These are phyloP conservation scores for Metarhizium rileyi DNA, from an alignment of 2,329 filamentous ascomycete genomes.

Conservation along the genomic window DNA sequence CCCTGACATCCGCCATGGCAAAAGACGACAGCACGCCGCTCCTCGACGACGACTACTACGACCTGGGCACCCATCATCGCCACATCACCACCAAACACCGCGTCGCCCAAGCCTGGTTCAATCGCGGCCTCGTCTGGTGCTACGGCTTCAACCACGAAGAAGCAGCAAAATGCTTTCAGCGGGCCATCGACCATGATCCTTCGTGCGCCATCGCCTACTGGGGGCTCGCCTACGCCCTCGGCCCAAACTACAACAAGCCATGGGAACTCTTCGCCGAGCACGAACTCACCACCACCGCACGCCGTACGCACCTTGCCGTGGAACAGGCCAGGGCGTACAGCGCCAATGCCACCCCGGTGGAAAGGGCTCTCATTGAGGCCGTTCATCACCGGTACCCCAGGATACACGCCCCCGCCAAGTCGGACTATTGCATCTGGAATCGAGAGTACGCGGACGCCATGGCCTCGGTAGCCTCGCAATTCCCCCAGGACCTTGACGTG, in stretches of 20 bases:
- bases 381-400: slow-evolving; percentile 51
- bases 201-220: slow-evolving; percentile 56
- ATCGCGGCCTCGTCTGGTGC: slow-evolving; percentile 62
- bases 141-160: slow-evolving; percentile 74
- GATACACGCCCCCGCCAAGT: slow-evolving; percentile 29
- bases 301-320: slow-evolving; percentile 21
- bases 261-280: slow-evolving; percentile 60
- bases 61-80: slow-evolving; percentile 52
- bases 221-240: slow-evolving; percentile 61
- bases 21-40: not conserved
- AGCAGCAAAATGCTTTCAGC: slow-evolving; percentile 52
- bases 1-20: not conserved
- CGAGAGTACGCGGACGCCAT: slow-evolving; percentile 28
- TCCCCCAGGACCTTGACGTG: slow-evolving; percentile 31
- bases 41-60: slow-evolving; percentile 33
- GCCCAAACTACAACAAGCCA: slow-evolving; percentile 69
- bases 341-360: slow-evolving; percentile 23
- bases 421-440: slow-evolving; percentile 36
- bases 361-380: slow-evolving; percentile 54
- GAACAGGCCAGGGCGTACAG: slow-evolving; percentile 16
- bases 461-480: slow-evolving; percentile 23
- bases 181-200: slow-evolving; percentile 43
- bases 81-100: slow-evolving; percentile 40
- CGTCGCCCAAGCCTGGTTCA: slow-evolving; percentile 56
- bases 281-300: slow-evolving; percentile 44